Evolutionary conservation across 1,284 basidiomycete species (phyloP), one percentile per base, ranked within the genome.

Genomic region (Spongiforma sp.): DNA sequence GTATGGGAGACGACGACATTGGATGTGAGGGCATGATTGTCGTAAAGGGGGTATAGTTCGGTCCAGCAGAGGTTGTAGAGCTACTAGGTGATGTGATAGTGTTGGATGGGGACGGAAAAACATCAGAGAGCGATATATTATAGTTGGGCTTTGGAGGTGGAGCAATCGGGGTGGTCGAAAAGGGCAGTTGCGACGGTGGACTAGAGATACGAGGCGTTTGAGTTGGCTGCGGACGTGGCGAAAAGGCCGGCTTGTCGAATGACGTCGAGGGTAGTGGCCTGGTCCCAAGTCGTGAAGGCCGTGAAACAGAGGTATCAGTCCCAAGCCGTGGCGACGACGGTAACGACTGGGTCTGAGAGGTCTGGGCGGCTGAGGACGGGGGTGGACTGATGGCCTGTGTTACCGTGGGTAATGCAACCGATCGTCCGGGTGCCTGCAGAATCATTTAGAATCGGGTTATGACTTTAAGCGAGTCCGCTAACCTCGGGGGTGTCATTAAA

Each of bases 101-200:
- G 57, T 60, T 67, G 14, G 74, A 39, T 58, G 68, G 57, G 57
- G 68, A 33, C 65, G 63, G 57, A 64, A 65, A 52, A 68, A 68
- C 14, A 60, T 67, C 64, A 63, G 79, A 65, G 21, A 85, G 68
- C 6, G 80, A 78, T 62, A 87, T 77, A 63, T 86, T 85, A 66
- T 88, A 87, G 67, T 87, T 88, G 21, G 86, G 85, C 65, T 78
- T 82, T n/a, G 74, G 69, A 53, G 73, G 64, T 41, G 71, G 39
- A 43, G 68, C 61, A 48, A 63, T 57, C 34, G 69, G 57, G n/a
- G 57, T 60, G 33, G 62, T 62, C 37, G 68, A 60, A 32, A 62
- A 57, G 43, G 68, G 58, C 14, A 63, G 56, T 58, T 71, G 66
- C 53, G 60, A 67, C 62, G 66, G 43, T 34, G 69, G 69, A 33